Evolutionary conservation across 106 monocot species (phyloP).

Genomic region (Vanilla planifolia): DNA sequence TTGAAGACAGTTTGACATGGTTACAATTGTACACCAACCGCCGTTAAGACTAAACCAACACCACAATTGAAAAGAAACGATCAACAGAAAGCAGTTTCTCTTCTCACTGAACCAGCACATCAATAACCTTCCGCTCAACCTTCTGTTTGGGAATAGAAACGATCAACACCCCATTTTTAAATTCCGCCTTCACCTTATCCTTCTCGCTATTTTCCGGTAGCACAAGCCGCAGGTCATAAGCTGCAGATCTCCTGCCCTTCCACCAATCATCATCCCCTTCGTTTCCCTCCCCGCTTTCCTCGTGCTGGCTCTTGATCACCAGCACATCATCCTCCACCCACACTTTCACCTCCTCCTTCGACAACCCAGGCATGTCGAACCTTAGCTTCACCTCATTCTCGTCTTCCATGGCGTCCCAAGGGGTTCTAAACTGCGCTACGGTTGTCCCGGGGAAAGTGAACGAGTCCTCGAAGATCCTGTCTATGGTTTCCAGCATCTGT

Average conservation of each 20-base stretch:
- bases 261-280: conserved; percentile 27
- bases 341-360: conserved; percentile 66
- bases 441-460: conserved; percentile 23
- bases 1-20: too few relatives aligned
- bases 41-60: too few relatives aligned
- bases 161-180: conserved; percentile 70
- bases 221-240: conserved; percentile 45
- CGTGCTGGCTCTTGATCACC: conserved; percentile 50
- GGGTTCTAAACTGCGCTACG: conserved; percentile 21
- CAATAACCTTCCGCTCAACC: conserved; percentile 48
- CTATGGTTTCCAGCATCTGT: conserved; percentile 71
- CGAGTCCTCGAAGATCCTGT: conserved; percentile 55
- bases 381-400: conserved; percentile 62
- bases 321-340: conserved; percentile 65
- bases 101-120: conserved; percentile 27
- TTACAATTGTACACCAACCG: too few relatives aligned
- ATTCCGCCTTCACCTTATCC: conserved; percentile 57
- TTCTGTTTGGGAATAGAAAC: conserved; percentile 45
- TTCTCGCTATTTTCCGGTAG: conserved; percentile 62
- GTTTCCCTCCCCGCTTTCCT: conserved; percentile 19
- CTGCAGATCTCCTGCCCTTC: conserved; percentile 30
- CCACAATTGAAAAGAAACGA: too few relatives aligned
- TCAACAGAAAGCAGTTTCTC: neutral
- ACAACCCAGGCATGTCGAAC: conserved; percentile 75
- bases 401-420: conserved; percentile 67